These are phyloP conservation scores for Calocera viscosa DNA, from an alignment of 768 basidiomycete species.

Conservation along the genomic window DNA sequence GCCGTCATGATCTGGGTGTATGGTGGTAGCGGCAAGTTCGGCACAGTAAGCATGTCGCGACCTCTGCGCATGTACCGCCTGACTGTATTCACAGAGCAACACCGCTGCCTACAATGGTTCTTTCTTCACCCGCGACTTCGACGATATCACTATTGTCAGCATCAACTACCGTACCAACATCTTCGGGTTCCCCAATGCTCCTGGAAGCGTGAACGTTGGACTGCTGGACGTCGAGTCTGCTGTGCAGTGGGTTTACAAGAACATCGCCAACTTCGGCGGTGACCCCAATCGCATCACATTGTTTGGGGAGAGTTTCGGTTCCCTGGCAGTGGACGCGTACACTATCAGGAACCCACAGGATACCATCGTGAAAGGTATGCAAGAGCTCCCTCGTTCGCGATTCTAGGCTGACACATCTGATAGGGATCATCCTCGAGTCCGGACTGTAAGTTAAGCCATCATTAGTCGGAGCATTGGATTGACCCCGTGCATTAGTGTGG, in stretches of 20 bases:
- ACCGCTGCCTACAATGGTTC: not conserved
- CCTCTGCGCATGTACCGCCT: no score
- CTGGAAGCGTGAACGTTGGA: constrained; percentile 29
- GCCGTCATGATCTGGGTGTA: not conserved
- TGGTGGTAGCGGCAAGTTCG: not conserved
- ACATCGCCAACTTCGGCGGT: constrained; percentile 31
- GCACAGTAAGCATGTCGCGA: no score
- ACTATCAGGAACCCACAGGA: not conserved
- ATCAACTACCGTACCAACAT: not conserved
- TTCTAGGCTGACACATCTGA: not conserved
- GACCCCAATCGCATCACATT: constrained; percentile 18
- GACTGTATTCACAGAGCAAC: not conserved
- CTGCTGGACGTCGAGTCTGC: constrained; percentile 36
- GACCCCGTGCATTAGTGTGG: not conserved
- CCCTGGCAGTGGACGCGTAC: not conserved
- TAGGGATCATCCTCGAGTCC: not conserved
- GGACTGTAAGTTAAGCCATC: not conserved
- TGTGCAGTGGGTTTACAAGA: constrained; percentile 29
- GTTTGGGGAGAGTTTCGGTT: not conserved
- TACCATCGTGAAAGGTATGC: not conserved
- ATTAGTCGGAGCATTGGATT: not conserved
- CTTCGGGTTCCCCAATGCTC: not conserved
- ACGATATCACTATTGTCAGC: not conserved
- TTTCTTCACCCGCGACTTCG: not conserved
- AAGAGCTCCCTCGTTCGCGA: not conserved